A percentile compares a stretch with the other conserved stretches of the same genome.
These are phyloP conservation scores for Elongisporangium prolatum DNA, from an alignment of 352 stramenopile genomes.

Conservation along the genomic window DNA sequence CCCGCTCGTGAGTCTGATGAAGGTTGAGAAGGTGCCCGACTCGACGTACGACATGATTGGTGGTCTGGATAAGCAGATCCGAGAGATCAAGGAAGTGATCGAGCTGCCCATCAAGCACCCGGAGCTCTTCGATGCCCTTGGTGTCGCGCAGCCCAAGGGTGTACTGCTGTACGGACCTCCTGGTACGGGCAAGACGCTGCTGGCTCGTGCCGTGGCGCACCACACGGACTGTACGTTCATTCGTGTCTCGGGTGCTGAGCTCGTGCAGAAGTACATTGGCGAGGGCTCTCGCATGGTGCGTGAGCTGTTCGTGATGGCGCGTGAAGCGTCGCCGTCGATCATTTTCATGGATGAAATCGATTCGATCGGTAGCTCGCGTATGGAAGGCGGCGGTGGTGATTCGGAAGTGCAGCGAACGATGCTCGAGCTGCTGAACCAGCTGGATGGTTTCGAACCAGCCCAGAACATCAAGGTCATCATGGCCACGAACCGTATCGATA, in stretches of 20 bases:
- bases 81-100: slow-evolving; percentile 99
- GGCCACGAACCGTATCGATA: slow-evolving; percentile 99
- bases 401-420: slow-evolving; percentile 99
- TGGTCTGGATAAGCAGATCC: slow-evolving; percentile 99
- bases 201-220: slow-evolving; percentile 97
- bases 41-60: slow-evolving; percentile 99
- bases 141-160: slow-evolving; percentile 97
- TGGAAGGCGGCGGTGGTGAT: slow-evolving; percentile 93
- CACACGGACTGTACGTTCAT: slow-evolving; percentile 99
- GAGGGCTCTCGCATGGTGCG: slow-evolving; percentile 98
- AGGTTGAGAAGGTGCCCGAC: slow-evolving; percentile 99
- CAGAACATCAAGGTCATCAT: slow-evolving; percentile 99
- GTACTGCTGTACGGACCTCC: slow-evolving; percentile 95
- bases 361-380: slow-evolving; percentile 94
- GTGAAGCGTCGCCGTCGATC: slow-evolving; percentile 96
- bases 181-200: slow-evolving; percentile 98
- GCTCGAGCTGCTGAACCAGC: slow-evolving; percentile 99
- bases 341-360: slow-evolving; percentile 99
- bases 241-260: slow-evolving; percentile 96
- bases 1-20: slow-evolving; percentile 92
- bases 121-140: slow-evolving; percentile 98
- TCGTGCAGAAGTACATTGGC: slow-evolving; percentile 99
- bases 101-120: slow-evolving; percentile 99
- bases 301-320: slow-evolving; percentile 99
- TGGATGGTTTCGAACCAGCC: slow-evolving; percentile 94